Conservation (phyloP, 1,284 basidiomycete species). For the Papiliotrema terrestris region DNA sequence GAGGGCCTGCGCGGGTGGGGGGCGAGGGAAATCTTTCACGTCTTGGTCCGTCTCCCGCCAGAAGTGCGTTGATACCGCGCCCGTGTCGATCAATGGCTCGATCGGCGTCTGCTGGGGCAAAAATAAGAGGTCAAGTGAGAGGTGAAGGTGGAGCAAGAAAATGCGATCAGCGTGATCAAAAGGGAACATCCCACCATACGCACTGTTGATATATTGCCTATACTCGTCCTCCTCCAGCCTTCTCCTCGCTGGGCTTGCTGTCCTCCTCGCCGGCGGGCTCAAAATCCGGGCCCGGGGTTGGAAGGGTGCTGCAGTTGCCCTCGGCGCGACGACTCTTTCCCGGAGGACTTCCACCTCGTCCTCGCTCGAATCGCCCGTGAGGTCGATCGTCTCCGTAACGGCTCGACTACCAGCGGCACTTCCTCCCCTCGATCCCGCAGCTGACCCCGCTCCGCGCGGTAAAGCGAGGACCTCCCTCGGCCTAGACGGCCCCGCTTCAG, state of each 20-base stretch:
- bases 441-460: too few relatives aligned
- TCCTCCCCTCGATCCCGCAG: too few relatives aligned
- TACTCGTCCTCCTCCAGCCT: too few relatives aligned
- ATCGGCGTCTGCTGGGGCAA: background rate
- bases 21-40: background rate
- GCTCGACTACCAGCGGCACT: too few relatives aligned
- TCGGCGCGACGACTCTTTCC: background rate
- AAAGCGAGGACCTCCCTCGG: too few relatives aligned
- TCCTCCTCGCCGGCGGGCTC: background rate
- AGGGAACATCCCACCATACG: too few relatives aligned
- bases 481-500: too few relatives aligned
- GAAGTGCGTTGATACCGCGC: background rate
- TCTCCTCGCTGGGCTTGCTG: background rate
- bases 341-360: background rate
- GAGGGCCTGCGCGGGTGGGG: background rate
- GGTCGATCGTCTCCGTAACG: background rate
- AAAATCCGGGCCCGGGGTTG: background rate
- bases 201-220: too few relatives aligned
- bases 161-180: too few relatives aligned
- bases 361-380: background rate
- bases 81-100: background rate
- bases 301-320: background rate
- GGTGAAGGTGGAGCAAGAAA: too few relatives aligned
- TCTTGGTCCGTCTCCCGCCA: background rate
- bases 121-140: too few relatives aligned